Base-by-base conservation (phyloP, 169 alveolate species). In the Eimeria necatrix region DNA sequence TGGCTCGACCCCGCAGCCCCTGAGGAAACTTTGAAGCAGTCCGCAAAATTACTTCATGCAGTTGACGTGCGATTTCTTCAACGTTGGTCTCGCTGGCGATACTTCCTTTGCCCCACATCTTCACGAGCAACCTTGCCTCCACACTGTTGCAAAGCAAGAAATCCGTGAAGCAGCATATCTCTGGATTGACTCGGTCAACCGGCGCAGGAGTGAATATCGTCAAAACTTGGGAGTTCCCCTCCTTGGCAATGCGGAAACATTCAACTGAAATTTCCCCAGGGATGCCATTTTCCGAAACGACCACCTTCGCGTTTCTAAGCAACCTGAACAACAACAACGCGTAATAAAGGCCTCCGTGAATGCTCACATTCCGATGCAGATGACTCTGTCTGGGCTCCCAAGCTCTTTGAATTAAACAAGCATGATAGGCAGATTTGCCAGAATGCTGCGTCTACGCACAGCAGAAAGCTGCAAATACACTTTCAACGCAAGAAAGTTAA, bases 121-220 rank as follows among this genome's bases (percentile, higher is more conserved):
- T 84, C 46, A 84, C 46, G 60, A 94, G 93, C 10, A 59, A 51
- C 51, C 52, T 88, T 8, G 95, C 96, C 46, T 94, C 96, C 49
- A 56, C 52, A 51, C 81, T 74, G 88, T 91, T 94, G 85, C 92
- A 49, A 61, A 94, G 84, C 0, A 94, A 83, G 78, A 56, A 87
- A 52, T 94, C 96, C 20, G 93, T 26, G 84, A 78, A 90, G 91
- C 91, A 90, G 51, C 87, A 94, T 49, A 86, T 86, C 46, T 56
- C 96, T n/a, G 88, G 95, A 26, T 85, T 80, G n/a, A 89, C 93
- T 5, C 32, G n/a, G 26, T 53, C 93, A 4, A 78, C 95, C n/a
- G 96, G 96, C 12, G 96, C 92, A 3, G 96, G 96, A 26, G 96
- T 84, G 85, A 94, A 94, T 16, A 94, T 68, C 46, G 96, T 94